A percentile compares a stretch with the other conserved stretches of the same genome.
Conservation (phyloP, 139 green algal species). For the Deuterostichococcus epilithicus region DNA sequence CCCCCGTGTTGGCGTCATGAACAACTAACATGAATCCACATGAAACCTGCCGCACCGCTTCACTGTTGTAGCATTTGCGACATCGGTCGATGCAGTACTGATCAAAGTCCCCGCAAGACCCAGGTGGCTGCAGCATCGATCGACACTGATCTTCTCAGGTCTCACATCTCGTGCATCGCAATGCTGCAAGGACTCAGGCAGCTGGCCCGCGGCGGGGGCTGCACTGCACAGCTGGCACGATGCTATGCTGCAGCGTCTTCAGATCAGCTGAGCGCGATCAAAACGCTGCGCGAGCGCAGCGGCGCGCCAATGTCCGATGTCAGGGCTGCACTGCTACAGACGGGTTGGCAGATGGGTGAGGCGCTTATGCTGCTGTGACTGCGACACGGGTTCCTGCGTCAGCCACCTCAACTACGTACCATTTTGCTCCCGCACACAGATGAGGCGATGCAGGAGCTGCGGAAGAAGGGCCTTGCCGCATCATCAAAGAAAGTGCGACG, state of each 20-base stretch:
- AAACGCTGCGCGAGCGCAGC: slow-evolving; percentile 65
- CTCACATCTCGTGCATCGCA: neutral
- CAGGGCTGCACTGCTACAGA: slow-evolving; percentile 59
- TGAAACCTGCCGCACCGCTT: too few relatives aligned
- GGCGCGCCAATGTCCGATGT: slow-evolving; percentile 82
- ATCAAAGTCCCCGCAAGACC: too few relatives aligned
- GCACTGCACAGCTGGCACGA: neutral
- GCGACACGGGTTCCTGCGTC: neutral
- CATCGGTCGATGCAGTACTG: too few relatives aligned
- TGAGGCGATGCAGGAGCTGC: slow-evolving; percentile 54
- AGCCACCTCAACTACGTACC: neutral
- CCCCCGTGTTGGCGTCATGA: too few relatives aligned
- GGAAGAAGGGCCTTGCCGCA: slow-evolving; percentile 80
- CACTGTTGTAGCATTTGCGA: too few relatives aligned
- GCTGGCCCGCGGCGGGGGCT: neutral
- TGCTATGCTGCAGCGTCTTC: slow-evolving; percentile 16
- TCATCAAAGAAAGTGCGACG: slow-evolving; percentile 75
- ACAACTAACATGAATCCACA: too few relatives aligned
- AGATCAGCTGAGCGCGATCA: slow-evolving; percentile 61
- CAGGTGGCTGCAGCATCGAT: too few relatives aligned
- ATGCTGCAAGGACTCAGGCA: neutral
- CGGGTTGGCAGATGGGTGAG: slow-evolving; percentile 60
- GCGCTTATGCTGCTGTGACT: neutral
- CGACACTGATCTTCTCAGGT: neutral
- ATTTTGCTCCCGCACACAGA: slow-evolving; percentile 15